These are phyloP conservation scores for Sporothrix protearum DNA, from an alignment of 2,329 filamentous ascomycete species.

Conservation along the genomic window DNA sequence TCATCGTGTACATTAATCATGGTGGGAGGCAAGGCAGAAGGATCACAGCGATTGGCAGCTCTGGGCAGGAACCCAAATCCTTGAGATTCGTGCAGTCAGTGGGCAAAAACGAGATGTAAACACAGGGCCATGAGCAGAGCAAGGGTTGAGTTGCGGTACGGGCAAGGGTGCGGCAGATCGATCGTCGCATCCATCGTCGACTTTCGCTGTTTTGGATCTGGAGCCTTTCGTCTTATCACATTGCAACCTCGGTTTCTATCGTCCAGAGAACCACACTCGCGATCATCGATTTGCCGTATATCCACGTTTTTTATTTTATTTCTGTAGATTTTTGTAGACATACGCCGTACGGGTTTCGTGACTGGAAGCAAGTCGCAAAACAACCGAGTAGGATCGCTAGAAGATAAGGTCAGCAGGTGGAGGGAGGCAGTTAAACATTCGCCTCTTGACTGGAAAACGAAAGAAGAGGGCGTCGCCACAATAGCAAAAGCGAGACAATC, in stretches of 20 bases:
- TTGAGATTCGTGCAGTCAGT: background rate
- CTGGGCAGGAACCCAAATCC: background rate
- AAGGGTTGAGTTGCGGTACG: background rate
- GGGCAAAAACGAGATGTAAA: background rate
- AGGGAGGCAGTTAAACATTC: background rate
- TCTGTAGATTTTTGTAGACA: too few species aligned
- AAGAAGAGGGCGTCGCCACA: background rate
- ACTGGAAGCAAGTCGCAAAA: background rate
- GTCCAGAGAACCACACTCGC: too few species aligned
- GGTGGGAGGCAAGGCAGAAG: background rate
- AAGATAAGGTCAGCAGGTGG: background rate
- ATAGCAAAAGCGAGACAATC: background rate
- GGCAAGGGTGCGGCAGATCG: slow-evolving; percentile 4
- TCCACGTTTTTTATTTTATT: too few species aligned
- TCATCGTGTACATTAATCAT: background rate
- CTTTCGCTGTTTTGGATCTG: background rate
- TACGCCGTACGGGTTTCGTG: too few species aligned
- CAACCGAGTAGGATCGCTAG: background rate
- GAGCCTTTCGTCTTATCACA: background rate
- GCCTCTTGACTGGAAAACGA: background rate
- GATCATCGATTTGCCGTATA: too few species aligned
- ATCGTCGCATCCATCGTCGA: background rate
- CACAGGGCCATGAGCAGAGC: background rate
- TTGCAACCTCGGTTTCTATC: too few species aligned
- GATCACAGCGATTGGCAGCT: background rate